Conservation (phyloP, 1,284 basidiomycete species). For the Apiotrichum brassicae region DNA sequence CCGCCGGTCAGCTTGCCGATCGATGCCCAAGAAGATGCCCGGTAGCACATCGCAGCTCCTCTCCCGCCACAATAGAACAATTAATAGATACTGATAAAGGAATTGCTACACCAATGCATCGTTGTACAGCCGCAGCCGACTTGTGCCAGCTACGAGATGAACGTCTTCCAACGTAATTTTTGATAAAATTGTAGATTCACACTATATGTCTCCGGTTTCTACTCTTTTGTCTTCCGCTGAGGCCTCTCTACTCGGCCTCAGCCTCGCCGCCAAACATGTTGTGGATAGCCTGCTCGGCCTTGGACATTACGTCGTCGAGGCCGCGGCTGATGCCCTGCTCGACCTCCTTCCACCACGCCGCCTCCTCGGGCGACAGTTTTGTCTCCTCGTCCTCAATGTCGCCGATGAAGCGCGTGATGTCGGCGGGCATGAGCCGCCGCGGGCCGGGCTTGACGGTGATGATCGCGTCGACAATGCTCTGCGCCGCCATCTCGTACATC, state of each 20-base stretch:
- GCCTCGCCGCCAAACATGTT: neutral
- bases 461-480: constrained; percentile 10
- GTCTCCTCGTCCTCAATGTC: constrained; percentile 35
- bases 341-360: constrained; percentile 14
- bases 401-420: constrained; percentile 28
- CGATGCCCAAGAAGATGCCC: constrained; percentile 1
- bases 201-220: too few species aligned
- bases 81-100: too few species aligned
- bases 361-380: constrained; percentile 7
- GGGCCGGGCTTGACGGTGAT: constrained; percentile 7
- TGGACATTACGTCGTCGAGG: neutral
- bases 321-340: constrained; percentile 1
- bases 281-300: neutral
- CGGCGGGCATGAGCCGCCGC: constrained; percentile 16
- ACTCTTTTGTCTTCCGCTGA: too few species aligned
- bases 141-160: too few species aligned
- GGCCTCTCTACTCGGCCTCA: too few species aligned
- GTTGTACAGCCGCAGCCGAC: neutral
- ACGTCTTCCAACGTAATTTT: too few species aligned
- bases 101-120: neutral
- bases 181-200: too few species aligned
- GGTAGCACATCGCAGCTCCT: too few species aligned
- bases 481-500: constrained; percentile 16
- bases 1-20: constrained; percentile 13
- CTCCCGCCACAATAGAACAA: too few species aligned